Evolutionary conservation across 2,329 filamentous ascomycete species (phyloP).

Genomic region (Nemania sp.): DNA sequence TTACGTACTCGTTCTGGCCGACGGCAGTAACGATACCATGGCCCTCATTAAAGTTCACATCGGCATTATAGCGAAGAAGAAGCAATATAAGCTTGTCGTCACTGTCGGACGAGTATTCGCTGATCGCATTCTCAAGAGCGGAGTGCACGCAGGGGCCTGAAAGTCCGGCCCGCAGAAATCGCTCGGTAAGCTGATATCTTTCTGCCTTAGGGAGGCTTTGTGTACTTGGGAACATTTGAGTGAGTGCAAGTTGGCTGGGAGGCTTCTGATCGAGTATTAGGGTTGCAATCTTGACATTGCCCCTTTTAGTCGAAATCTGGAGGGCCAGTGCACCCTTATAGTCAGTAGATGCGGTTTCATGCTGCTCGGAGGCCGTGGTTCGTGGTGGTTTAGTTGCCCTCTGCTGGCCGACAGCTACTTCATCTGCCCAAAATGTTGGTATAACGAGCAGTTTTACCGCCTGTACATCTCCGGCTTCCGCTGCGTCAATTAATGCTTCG

Average conservation of each 20-base stretch:
- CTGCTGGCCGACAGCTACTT: slow-evolving; percentile 33
- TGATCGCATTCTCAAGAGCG: slow-evolving; percentile 57
- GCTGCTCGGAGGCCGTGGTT: slow-evolving; percentile 45
- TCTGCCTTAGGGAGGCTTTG: slow-evolving; percentile 47
- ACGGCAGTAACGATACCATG: slow-evolving; percentile 54
- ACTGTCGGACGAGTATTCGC: slow-evolving; percentile 49
- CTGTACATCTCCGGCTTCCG: slow-evolving; percentile 50
- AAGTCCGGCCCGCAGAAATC: slow-evolving; percentile 54
- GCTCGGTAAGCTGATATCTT: slow-evolving; percentile 53
- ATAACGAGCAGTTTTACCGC: slow-evolving; percentile 55
- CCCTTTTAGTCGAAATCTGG: slow-evolving; percentile 51
- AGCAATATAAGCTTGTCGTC: slow-evolving; percentile 57
- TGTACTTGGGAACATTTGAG: slow-evolving; percentile 53
- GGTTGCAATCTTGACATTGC: slow-evolving; percentile 49
- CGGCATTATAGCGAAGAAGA: slow-evolving; percentile 54
- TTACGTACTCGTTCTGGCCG: slow-evolving; percentile 46
- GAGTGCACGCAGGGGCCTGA: slow-evolving; percentile 51
- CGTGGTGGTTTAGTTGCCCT: slow-evolving; percentile 35
- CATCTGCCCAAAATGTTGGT: slow-evolving; percentile 48
- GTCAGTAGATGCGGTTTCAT: slow-evolving; percentile 56
- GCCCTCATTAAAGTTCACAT: slow-evolving; percentile 58
- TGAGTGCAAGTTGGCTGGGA: slow-evolving; percentile 50
- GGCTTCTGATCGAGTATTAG: slow-evolving; percentile 51
- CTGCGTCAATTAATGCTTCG: slow-evolving; percentile 55
- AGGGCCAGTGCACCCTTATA: slow-evolving; percentile 56